A percentile compares a stretch with the other conserved stretches of the same genome.
phyloP scores from a whole-genome alignment of 2,329 filamentous ascomycete genomes.

The Rugonectria rugulosa region DNA sequence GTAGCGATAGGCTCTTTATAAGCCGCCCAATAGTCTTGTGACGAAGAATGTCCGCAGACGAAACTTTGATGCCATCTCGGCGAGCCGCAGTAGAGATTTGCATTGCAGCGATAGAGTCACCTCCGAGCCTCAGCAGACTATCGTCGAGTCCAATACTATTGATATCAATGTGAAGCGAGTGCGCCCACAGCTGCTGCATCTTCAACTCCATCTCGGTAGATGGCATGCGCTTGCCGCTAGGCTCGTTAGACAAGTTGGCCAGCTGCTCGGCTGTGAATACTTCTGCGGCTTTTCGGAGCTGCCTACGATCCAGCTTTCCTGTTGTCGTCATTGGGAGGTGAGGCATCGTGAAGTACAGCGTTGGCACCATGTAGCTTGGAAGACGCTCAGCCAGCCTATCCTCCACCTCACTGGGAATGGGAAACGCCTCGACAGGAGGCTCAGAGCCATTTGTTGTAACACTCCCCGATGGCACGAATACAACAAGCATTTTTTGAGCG shows the following conservation, averaged over 20 bases:
- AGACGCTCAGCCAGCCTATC: conserved; percentile 10
- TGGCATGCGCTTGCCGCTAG: neutral
- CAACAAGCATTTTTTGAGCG: too few species aligned
- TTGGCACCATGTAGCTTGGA: conserved; percentile 32
- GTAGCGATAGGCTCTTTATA: neutral
- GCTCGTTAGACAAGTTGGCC: neutral
- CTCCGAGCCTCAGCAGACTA: neutral
- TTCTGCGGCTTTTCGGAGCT: neutral
- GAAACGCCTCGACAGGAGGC: too few species aligned
- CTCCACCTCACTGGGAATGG: neutral
- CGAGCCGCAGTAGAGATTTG: neutral
- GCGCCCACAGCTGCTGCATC: neutral
- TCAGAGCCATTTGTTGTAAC: too few species aligned
- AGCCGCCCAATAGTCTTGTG: neutral
- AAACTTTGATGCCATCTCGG: neutral
- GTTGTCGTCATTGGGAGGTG: conserved; percentile 23
- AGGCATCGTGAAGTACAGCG: conserved; percentile 19
- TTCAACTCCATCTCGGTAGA: neutral
- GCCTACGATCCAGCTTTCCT: conserved; percentile 26
- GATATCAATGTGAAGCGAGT: neutral
- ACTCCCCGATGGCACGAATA: too few species aligned
- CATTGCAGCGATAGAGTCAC: neutral
- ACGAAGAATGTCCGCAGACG: neutral
- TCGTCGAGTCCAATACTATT: neutral
- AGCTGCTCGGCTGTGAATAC: too few species aligned